Conservation (phyloP, 2,329 filamentous ascomycete species). For the Cladorrhinum sp. region DNA sequence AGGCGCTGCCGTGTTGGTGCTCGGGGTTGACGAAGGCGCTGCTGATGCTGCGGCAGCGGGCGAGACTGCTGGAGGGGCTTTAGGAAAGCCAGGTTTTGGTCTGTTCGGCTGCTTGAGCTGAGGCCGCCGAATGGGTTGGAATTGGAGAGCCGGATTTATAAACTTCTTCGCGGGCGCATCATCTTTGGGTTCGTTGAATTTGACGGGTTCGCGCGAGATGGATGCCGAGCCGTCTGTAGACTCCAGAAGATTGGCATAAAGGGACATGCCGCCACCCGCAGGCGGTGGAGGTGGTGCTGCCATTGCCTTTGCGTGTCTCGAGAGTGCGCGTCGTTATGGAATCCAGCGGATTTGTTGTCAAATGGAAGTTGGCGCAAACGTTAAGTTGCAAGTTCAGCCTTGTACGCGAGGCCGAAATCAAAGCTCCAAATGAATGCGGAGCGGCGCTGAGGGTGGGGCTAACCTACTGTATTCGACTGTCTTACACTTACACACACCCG, state of each 20-base stretch:
- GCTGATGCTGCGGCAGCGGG: conserved; percentile 32
- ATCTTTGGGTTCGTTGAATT: conserved; percentile 59
- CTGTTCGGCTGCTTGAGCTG: conserved; percentile 58
- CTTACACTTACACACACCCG: neutral
- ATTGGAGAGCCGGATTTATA: conserved; percentile 64
- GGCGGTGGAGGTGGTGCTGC: conserved; percentile 22
- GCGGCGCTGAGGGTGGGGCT: neutral
- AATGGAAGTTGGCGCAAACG: neutral
- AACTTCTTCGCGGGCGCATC: conserved; percentile 58
- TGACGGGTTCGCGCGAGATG: conserved; percentile 73
- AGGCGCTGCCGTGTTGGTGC: conserved; percentile 29
- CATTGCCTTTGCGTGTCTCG: conserved; percentile 6
- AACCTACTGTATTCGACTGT: neutral
- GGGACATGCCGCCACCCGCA: conserved; percentile 55
- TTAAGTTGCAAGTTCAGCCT: conserved; percentile 15
- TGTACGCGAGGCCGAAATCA: conserved; percentile 15
- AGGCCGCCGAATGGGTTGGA: conserved; percentile 81
- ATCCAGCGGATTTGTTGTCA: neutral
- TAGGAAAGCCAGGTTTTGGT: conserved; percentile 59
- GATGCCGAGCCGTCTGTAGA: conserved; percentile 52
- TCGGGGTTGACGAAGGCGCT: conserved; percentile 38
- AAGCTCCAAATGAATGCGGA: neutral
- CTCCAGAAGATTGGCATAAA: conserved; percentile 83
- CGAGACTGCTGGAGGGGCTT: conserved; percentile 33
- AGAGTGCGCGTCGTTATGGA: neutral